Percentiles rank a stretch among this genome's conserved stretches.
Evolutionary conservation across 2,329 filamentous ascomycete genomes (phyloP).

Genomic region (Ascochyta pisi): DNA sequence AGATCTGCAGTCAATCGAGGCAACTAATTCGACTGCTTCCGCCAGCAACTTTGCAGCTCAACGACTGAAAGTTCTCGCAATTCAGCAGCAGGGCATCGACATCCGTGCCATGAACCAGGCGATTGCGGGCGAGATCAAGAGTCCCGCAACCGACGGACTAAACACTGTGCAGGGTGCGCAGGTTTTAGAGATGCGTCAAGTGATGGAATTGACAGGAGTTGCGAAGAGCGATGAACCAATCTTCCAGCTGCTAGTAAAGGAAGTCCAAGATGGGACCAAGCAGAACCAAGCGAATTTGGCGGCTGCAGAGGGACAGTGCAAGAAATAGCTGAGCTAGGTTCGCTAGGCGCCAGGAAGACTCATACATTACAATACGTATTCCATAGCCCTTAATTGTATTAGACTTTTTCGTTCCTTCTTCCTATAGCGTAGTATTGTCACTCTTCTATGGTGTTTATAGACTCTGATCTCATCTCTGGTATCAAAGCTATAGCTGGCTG

Average conservation of each 20-base stretch:
- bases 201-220: background rate
- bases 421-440: no score
- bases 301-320: background rate
- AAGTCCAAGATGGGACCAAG: background rate
- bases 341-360: no score
- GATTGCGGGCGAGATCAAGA: slow-evolving; percentile 10
- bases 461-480: no score
- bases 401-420: no score
- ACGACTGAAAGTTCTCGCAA: background rate
- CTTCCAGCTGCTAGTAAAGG: background rate
- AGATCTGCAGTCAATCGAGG: background rate
- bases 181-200: background rate
- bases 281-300: background rate
- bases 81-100: slow-evolving; percentile 18
- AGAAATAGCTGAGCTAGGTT: background rate
- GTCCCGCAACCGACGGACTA: background rate
- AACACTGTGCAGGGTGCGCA: background rate
- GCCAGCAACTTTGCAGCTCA: background rate
- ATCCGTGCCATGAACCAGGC: slow-evolving; percentile 14
- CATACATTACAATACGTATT: no score
- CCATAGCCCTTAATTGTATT: no score
- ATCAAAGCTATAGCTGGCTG: no score
- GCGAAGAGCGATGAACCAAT: background rate
- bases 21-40: background rate
- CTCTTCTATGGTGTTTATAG: no score